Base-by-base conservation (phyloP, 139 green algal species). In the Chlorella ohadii region DNA sequence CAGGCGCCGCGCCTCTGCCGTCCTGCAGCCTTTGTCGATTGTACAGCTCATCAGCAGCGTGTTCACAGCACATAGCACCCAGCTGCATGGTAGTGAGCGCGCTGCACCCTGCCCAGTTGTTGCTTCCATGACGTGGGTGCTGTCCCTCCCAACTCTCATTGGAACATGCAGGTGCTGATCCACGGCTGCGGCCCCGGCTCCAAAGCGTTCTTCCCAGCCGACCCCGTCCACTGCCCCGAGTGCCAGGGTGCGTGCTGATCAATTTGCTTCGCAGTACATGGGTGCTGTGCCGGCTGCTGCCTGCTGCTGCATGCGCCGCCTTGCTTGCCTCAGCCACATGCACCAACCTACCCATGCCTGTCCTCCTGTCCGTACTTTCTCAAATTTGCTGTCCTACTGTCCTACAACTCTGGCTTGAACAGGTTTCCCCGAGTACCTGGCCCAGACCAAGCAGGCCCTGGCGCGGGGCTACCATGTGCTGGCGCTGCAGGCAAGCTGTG, bases 401-500 rank as follows among this genome's bases (percentile, higher is more conserved):
- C n/a, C n/a, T n/a, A n/a, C n/a, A n/a, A n/a, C n/a, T n/a, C n/a
- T n/a, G n/a, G n/a, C n/a, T n/a, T n/a, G n/a, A n/a, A 4, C 68
- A 75, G 68, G 68, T 6, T 75, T n/a, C 34, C 68, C 68, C 2
- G 68, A 75, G 68, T 75, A 75, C 36, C 4, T 75, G 11, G 68
- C 36, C 12, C 68, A 75, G 68, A 75, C 68, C 68, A 75, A 75
- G 36, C 68, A 75, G 36, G 36, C 68, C 36, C 34, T 75, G 68
- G 36, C 68, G 20, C 68, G 68, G 5, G 68, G 68, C 22, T 75
- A 75, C 68, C 68, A 75, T 22, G 68, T 75, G 68, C 68, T 75
- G 68, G 68, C 68, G 34, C 66, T 73, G 66, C 66, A 73, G 66
- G 44, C 11, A 11, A 6, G 44, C 11, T 55, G 44, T 11, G 44